Base-by-base conservation (phyloP, 768 basidiomycete species). In the Holtermannia corniformis region DNA sequence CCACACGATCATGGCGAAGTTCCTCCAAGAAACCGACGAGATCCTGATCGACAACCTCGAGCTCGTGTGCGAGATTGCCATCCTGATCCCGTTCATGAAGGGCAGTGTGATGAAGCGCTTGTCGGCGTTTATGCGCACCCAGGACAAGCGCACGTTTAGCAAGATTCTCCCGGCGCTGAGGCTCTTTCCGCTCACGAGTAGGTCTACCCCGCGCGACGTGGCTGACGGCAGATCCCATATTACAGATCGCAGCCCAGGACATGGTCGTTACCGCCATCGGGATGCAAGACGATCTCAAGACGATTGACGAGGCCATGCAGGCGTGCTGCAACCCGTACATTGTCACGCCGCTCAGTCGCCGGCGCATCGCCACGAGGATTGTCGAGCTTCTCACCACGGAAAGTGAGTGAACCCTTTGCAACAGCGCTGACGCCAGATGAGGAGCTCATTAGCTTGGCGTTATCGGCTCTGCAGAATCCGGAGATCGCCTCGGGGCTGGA, bases 401-500 rank as follows among this genome's bases (percentile, higher is more conserved):
- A 37, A 37, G 32, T 37, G 32, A 37, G 32, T 7, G 10, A 7
- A 7, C 10, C 10, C 16, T 7, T 37, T 16, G 16, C 16, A 7
- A 37, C 7, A 37, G 32, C 16, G 32, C 32, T 16, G 32, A 7
- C 32, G 16, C 32, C 16, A 37, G 32, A 37, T 37, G 32, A 37
- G 16, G 10, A 7, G 32, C 32, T 67, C 28, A 61, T 67, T 5
- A 63, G 64, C 27, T 46, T 64, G 27, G 65, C 63, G 1, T 52
- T 67, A 19, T 55, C 44, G 16, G 63, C 57, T 4, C 47, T 67
- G 3, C 59, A 63, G 21, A 63, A 67, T 24, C 65, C 65, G 4
- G 55, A 56, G 11, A 49, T 67, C 21, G 65, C 65, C 0, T 57
- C 55, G 5, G 59, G 51, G 46, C 49, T 67, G 0, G 65, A 67